Percentiles rank a stretch among this genome's conserved stretches.
Evolutionary conservation across 352 stramenopile genomes (phyloP).

Genomic region (Phytophthora cryptogea): DNA sequence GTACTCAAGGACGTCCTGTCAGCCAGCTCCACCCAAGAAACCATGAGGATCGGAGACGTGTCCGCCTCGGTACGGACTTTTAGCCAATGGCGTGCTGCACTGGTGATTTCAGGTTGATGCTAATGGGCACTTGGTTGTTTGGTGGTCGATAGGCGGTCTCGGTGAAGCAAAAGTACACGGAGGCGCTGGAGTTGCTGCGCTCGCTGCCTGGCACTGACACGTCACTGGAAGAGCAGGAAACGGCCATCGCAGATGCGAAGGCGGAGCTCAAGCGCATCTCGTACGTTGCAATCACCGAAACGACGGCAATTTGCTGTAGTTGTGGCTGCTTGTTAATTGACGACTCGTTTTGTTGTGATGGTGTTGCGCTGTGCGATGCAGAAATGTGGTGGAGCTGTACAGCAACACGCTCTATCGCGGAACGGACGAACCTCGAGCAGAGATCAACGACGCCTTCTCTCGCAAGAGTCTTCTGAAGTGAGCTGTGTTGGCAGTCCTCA

Average conservation of each 20-base stretch:
- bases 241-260: slow-evolving; percentile 69
- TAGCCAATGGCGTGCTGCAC: not conserved
- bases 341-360: not conserved
- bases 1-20: slow-evolving; percentile 85
- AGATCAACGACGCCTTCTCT: slow-evolving; percentile 86
- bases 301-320: not conserved
- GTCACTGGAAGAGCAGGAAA: slow-evolving; percentile 79
- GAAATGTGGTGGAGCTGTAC: slow-evolving; percentile 81
- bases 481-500: slow-evolving; percentile 8
- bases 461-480: slow-evolving; percentile 73
- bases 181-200: slow-evolving; percentile 70
- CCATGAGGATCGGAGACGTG: slow-evolving; percentile 77
- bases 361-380: slow-evolving; percentile 26
- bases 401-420: slow-evolving; percentile 87
- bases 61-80: slow-evolving; percentile 61
- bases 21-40: slow-evolving; percentile 74
- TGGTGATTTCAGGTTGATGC: not conserved
- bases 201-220: slow-evolving; percentile 76
- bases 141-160: slow-evolving; percentile 51
- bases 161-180: slow-evolving; percentile 78
- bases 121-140: not conserved
- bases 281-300: slow-evolving; percentile 33
- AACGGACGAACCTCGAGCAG: slow-evolving; percentile 80
- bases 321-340: slow-evolving; percentile 11
- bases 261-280: slow-evolving; percentile 77